These are phyloP conservation scores for Aspergillus carlsbadensis DNA, from an alignment of 495 filamentous ascomycete genomes.

Conservation along the genomic window DNA sequence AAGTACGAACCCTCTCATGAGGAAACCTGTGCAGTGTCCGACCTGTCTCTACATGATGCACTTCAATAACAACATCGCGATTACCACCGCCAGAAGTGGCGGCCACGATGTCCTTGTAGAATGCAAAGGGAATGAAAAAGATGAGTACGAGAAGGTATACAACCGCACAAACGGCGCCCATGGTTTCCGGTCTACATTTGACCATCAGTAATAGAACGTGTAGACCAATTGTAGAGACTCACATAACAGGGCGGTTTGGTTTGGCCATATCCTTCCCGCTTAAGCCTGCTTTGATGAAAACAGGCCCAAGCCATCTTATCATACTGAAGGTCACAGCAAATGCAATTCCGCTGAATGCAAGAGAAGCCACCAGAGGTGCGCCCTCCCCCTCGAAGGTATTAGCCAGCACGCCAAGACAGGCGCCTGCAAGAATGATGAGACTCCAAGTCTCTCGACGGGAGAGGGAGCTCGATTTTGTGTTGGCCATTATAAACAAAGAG, in stretches of 20 bases:
- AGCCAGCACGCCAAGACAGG: slow-evolving; percentile 69
- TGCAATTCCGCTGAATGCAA: slow-evolving; percentile 81
- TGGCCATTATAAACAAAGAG: slow-evolving; percentile 36
- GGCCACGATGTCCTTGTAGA: slow-evolving; percentile 97
- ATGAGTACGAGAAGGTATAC: slow-evolving; percentile 88
- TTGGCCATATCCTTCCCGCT: slow-evolving; percentile 93
- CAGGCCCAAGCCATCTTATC: slow-evolving; percentile 91
- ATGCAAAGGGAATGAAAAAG: slow-evolving; percentile 91
- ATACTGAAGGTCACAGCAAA: slow-evolving; percentile 78
- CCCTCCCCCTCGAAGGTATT: slow-evolving; percentile 85
- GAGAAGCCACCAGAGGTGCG: slow-evolving; percentile 82
- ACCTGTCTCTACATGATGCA: slow-evolving; percentile 67
- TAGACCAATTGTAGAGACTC: slow-evolving; percentile 26
- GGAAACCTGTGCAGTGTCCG: slow-evolving; percentile 88
- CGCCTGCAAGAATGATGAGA: slow-evolving; percentile 65
- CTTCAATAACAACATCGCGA: slow-evolving; percentile 72
- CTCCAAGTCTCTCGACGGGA: slow-evolving; percentile 66
- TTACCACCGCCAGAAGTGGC: slow-evolving; percentile 94
- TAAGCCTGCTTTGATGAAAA: slow-evolving; percentile 83
- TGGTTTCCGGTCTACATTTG: slow-evolving; percentile 74
- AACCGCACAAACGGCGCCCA: slow-evolving; percentile 94
- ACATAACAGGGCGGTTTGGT: slow-evolving; percentile 70
- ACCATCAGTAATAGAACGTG: slow-evolving; percentile 21
- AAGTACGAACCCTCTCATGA: slow-evolving; percentile 72
- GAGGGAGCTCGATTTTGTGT: slow-evolving; percentile 42